Percentiles rank a stretch among this genome's conserved stretches.
These are phyloP conservation scores for Aspergillus persii DNA, from an alignment of 2,329 filamentous ascomycete genomes.

Conservation along the genomic window DNA sequence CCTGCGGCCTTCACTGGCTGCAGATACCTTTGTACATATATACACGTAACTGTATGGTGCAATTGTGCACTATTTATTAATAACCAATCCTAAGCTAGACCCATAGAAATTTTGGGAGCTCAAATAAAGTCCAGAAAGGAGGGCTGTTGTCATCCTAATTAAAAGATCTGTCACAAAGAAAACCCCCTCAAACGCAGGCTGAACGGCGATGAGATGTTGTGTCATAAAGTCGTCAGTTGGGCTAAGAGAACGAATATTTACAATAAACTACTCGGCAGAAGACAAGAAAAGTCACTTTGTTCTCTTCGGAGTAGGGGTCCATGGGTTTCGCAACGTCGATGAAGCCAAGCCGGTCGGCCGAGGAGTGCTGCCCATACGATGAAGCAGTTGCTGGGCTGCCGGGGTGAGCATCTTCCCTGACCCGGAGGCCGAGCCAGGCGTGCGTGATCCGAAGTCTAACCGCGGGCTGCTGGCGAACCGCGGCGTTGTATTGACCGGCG, in stretches of 20 bases:
- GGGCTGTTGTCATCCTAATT: no score
- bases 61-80: no score
- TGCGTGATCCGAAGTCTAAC: slow-evolving; percentile 32
- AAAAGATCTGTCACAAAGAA: no score
- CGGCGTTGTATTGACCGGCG: slow-evolving; percentile 31
- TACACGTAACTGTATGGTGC: background rate
- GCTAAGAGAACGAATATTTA: background rate
- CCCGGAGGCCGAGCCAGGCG: slow-evolving; percentile 18
- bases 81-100: no score
- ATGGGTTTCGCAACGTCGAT: slow-evolving; percentile 34
- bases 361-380: slow-evolving; percentile 39
- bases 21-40: background rate
- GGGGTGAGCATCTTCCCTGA: slow-evolving; percentile 41
- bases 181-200: no score
- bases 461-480: slow-evolving; percentile 42
- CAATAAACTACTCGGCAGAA: background rate
- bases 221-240: no score
- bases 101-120: no score
- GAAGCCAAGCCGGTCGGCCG: slow-evolving; percentile 13
- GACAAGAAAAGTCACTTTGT: slow-evolving; percentile 16
- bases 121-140: no score
- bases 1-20: background rate
- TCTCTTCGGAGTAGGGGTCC: slow-evolving; percentile 38
- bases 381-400: slow-evolving; percentile 43
- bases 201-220: no score